Conservation (phyloP, 768 basidiomycete species). For the Macrolepiota dolichaula region DNA sequence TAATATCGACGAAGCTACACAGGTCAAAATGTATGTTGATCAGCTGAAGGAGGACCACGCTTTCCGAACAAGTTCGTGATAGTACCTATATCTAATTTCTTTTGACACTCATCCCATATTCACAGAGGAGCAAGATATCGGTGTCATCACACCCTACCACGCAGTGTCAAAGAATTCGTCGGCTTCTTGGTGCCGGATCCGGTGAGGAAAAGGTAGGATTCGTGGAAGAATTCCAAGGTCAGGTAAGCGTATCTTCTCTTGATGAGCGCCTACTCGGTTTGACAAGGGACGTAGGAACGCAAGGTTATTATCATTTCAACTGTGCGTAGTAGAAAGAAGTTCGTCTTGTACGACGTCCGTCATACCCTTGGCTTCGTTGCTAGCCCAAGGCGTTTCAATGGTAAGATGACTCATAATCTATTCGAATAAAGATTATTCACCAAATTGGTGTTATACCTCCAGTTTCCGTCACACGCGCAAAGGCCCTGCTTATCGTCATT, state of each 20-base stretch:
- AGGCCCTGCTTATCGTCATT: slow-evolving; percentile 56
- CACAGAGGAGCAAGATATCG: slow-evolving; percentile 50
- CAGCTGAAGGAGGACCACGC: slow-evolving; percentile 28
- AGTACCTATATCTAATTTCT: not conserved
- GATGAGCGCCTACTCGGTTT: no score
- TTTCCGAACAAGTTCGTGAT: slow-evolving; percentile 40
- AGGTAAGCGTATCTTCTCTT: slow-evolving; percentile 30
- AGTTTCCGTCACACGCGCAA: slow-evolving; percentile 63
- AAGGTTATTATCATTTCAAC: slow-evolving; percentile 57
- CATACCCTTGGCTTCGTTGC: slow-evolving; percentile 61
- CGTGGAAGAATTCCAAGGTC: slow-evolving; percentile 39
- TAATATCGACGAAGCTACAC: slow-evolving; percentile 56
- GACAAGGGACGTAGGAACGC: slow-evolving; percentile 38
- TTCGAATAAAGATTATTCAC: no score
- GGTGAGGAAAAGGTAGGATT: not conserved
- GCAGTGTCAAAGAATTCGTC: not conserved
- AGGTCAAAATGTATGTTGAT: slow-evolving; percentile 50
- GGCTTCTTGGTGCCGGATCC: not conserved
- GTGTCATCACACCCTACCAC: slow-evolving; percentile 40
- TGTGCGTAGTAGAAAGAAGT: slow-evolving; percentile 52
- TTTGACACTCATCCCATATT: not conserved
- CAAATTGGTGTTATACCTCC: no score
- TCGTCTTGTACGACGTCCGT: slow-evolving; percentile 48
- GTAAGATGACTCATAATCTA: slow-evolving; percentile 28
- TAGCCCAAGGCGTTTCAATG: slow-evolving; percentile 59